Evolutionary conservation across 2,329 filamentous ascomycete species (phyloP).

Genomic region (Claviceps humidiphila): DNA sequence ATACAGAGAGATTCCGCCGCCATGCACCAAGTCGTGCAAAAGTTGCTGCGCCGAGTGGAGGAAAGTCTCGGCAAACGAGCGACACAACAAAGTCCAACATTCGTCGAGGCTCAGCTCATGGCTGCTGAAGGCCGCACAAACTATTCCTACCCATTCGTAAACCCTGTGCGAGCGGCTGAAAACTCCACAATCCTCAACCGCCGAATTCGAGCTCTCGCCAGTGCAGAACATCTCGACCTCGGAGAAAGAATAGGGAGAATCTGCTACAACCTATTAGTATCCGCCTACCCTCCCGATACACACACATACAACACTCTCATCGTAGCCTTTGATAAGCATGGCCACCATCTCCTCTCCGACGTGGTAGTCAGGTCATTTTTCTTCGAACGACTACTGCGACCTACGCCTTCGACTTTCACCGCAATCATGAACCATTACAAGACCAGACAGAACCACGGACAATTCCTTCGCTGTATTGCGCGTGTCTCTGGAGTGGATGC

Average conservation of each 20-base stretch:
- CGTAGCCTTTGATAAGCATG: constrained; percentile 43
- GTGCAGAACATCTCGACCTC: constrained; percentile 11
- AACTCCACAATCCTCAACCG: constrained; percentile 17
- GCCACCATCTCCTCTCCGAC: constrained; percentile 36
- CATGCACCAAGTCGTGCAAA: constrained; percentile 15
- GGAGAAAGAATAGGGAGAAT: constrained; percentile 27
- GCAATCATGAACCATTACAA: constrained; percentile 39
- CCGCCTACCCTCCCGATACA: constrained; percentile 47
- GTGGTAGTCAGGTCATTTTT: constrained; percentile 40
- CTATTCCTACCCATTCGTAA: constrained; percentile 17
- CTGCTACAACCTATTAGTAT: constrained; percentile 54
- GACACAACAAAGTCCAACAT: constrained; percentile 13
- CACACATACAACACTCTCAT: constrained; percentile 61
- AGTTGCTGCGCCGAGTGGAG: constrained; percentile 17
- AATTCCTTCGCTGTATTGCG: constrained; percentile 30
- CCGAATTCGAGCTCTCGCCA: constrained; percentile 17
- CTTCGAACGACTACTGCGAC: constrained; percentile 26
- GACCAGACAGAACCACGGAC: constrained; percentile 24
- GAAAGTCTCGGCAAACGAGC: constrained; percentile 11
- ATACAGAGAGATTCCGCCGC: constrained; percentile 15
- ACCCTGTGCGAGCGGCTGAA: constrained; percentile 13
- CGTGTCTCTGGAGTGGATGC: constrained; percentile 31
- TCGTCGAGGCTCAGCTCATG: constrained; percentile 17
- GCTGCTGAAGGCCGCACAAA: constrained; percentile 5
- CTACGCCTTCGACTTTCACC: constrained; percentile 35